Evolutionary conservation across 225 moss, liverwort and hornwort genomes (phyloP).

Genomic region (Anthoceros angustus): DNA sequence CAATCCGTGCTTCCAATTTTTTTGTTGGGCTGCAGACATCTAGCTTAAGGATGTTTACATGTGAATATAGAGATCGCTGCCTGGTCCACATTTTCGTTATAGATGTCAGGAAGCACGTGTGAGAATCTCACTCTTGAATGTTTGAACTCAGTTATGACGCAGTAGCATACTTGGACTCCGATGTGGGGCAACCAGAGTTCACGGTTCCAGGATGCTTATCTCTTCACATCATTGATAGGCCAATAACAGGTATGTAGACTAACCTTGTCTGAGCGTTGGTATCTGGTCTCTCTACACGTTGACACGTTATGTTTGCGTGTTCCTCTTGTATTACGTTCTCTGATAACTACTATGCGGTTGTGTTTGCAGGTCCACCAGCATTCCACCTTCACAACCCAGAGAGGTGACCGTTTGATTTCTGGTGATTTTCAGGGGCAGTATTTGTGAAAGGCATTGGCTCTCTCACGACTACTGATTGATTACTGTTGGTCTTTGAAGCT

Average conservation of each 20-base stretch:
- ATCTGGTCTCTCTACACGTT: background rate
- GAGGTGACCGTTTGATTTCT: conserved; percentile 27
- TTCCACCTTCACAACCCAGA: conserved; percentile 74
- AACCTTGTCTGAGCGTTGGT: background rate
- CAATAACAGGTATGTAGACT: conserved; percentile 30
- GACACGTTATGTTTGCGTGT: background rate
- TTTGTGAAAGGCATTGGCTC: background rate
- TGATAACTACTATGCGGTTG: background rate
- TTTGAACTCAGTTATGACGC: conserved; percentile 36
- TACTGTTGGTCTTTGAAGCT: background rate
- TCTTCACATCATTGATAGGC: conserved; percentile 34
- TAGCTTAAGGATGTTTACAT: background rate
- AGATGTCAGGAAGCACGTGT: background rate
- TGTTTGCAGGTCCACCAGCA: conserved; percentile 60
- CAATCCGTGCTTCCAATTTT: background rate
- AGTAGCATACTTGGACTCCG: conserved; percentile 85
- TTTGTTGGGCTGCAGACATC: background rate
- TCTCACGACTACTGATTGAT: too few species aligned
- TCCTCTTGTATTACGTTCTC: background rate
- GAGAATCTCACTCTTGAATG: background rate
- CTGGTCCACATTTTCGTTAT: background rate
- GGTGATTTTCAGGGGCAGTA: background rate
- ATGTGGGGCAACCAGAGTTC: conserved; percentile 87
- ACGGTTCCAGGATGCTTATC: conserved; percentile 87
- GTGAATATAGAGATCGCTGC: too few species aligned